Evolutionary conservation across 345 rosid species (phyloP), one percentile per base, ranked within the genome.

Genomic region (Syzygium jambos): DNA sequence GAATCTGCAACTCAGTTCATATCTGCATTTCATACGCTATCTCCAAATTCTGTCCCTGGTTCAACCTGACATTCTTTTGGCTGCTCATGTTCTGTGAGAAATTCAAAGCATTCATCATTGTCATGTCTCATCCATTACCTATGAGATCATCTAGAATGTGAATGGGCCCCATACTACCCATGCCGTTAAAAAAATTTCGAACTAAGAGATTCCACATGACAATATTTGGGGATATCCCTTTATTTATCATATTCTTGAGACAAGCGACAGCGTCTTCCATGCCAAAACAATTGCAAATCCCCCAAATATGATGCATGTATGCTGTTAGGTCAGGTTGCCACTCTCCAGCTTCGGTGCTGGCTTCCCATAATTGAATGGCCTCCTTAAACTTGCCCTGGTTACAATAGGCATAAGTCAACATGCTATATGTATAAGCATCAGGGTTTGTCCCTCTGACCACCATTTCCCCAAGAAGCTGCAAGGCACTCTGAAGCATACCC

Each of bases 121-220:
- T 38, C 88, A 85, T 34, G 53, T 88, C 87, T 92, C 89, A 92
- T 53, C 91, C 89, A 86, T 85, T 51, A 82, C 89, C 87, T 86
- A 92, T 54, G 84, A 92, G 92, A 90, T 92, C 93, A 86, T 93
- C 94, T 57, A 93, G 54, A 63, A 93, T 87, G 84, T 82, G 51
- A 84, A 92, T 52, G 59, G 93, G 93, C 73, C 93, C 91, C 80
- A 91, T 49, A 89, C 93, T 90, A 87, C 91, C 95, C 17, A 92
- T 85, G 86, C 80, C 90, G 89, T 51, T 86, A 61, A 94, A 94
- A 57, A 94, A 93, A 88, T 91, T 89, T 38, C 89, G 92, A 88
- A 94, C 95, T 78, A 94, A 87, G 54, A 94, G 94, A 93, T 95
- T 93, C 98, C 99, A 94, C 49, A 95, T 91, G 87, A 93, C 94